phyloP scores from a whole-genome alignment of 139 green algal genomes.

The Tetraselmis striata region DNA sequence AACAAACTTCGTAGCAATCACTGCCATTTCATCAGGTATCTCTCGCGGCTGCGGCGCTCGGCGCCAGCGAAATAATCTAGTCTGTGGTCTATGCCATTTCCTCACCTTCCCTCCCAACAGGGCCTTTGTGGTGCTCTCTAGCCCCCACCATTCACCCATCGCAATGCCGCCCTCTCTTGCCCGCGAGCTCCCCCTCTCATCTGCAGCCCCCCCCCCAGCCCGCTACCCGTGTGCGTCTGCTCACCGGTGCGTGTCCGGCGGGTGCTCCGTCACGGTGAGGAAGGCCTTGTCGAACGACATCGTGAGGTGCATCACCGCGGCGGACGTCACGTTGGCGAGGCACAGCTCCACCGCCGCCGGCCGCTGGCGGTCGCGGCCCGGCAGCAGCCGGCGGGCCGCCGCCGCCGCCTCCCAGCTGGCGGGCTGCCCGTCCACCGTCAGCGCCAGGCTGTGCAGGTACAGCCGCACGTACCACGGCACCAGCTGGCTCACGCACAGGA shows the following conservation, averaged over 20 bases:
- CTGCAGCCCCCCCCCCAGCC: no score
- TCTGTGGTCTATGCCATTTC: no score
- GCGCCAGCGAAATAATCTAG: no score
- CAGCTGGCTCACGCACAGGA: conserved; percentile 59
- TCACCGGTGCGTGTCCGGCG: conserved; percentile 56
- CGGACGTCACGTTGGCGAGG: conserved; percentile 25
- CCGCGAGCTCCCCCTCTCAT: no score
- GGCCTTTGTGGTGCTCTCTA: no score
- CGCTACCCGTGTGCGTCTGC: no score
- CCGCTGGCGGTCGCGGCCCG: conserved; percentile 35
- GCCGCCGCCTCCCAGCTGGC: background rate
- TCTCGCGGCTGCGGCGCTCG: no score
- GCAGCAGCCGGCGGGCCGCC: conserved; percentile 16
- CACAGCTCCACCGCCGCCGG: conserved; percentile 52
- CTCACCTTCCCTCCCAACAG: no score
- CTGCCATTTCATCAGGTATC: no score
- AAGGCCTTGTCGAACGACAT: conserved; percentile 64
- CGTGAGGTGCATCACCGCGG: conserved; percentile 25
- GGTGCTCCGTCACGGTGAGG: conserved; percentile 55
- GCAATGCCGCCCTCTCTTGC: no score
- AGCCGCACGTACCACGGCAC: conserved; percentile 77
- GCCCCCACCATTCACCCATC: no score
- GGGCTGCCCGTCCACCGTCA: conserved; percentile 55
- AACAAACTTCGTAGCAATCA: no score
- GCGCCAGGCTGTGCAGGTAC: conserved; percentile 59